phyloP scores from a whole-genome alignment of 768 basidiomycete genomes.

The Hygrophoropsis aurantiaca region DNA sequence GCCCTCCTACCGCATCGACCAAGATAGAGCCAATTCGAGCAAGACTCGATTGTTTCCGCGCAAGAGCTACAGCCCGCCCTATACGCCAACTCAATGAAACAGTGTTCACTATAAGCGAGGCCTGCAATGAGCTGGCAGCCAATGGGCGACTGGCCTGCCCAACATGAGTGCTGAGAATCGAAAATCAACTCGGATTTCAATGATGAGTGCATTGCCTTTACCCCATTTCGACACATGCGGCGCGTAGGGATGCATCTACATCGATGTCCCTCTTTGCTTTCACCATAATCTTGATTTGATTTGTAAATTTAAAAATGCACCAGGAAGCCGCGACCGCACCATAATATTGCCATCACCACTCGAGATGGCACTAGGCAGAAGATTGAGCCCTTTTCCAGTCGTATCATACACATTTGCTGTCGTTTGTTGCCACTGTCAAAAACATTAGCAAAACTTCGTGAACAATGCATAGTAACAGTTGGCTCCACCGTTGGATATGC shows the following conservation, averaged over 20 bases:
- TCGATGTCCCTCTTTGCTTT: constrained; percentile 42
- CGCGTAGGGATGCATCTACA: constrained; percentile 46
- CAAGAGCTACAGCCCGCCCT: constrained; percentile 55
- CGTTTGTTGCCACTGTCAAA: constrained; percentile 27
- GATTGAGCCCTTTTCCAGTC: constrained; percentile 21
- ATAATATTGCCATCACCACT: constrained; percentile 40
- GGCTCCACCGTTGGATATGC: constrained; percentile 28
- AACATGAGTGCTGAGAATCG: constrained; percentile 35
- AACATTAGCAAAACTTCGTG: constrained; percentile 1
- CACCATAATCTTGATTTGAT: constrained; percentile 36
- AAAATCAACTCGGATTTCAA: too few relatives aligned
- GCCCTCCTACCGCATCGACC: constrained; percentile 36
- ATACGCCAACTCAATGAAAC: constrained; percentile 64
- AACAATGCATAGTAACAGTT: constrained; percentile 9
- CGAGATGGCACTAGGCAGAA: constrained; percentile 34
- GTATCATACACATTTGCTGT: constrained; percentile 30
- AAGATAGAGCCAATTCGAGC: constrained; percentile 34
- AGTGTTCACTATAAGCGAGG: constrained; percentile 48
- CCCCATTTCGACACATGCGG: constrained; percentile 54
- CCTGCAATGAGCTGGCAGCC: constrained; percentile 31
- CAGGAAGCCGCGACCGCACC: constrained; percentile 12
- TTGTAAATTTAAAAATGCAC: not conserved
- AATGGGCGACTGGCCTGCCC: constrained; percentile 45
- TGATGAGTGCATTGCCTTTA: constrained; percentile 8
- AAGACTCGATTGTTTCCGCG: constrained; percentile 46